Evolutionary conservation across 2,329 filamentous ascomycete genomes (phyloP), one percentile per base, ranked within the genome.

Genomic region (Beauveria sp.): DNA sequence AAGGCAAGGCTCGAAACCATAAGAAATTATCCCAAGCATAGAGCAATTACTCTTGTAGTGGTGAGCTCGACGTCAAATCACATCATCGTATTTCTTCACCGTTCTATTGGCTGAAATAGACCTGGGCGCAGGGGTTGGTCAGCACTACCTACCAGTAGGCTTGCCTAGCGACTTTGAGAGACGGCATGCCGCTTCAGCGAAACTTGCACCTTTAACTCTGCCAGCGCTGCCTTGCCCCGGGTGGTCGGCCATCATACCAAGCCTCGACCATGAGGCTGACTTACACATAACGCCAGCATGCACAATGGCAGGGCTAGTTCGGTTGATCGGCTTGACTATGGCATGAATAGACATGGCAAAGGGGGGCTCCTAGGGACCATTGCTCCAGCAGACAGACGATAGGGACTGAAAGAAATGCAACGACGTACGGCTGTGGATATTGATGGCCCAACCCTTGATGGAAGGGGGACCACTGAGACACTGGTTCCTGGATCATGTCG

Each of bases 271-370:
- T 46, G 41, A 46, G 18, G 24, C 12, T 8, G 22, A 12, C 4
- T 0, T 4, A 1, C 12, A 18, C 8, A 3, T 14, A 1, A 22
- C 44, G 3, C 58, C 44, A 8, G 14, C 34, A 3, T 48, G 7
- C 3, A 51, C 62, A 0, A n/a, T 57, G 3, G 61, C 65, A 14
- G 65, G 65, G 22, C 57, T 68, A 6, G 57, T 67, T 8, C 65
- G 66, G 1, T 37, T 62, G 4, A 63, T 61, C 0, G 24, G 43
- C 1, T 52, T 68, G 4, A 63, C 56, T 9, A 7, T 66, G 2
- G 10, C 64, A 0, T 55, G 59, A 0, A 52, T 61, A 8, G 59
- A 64, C 6, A 62, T 64, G 3, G 50, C 52, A 2, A 67, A 66
- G 4, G 62, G 58, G 12, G 61, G 62, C 2, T 51, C 16, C 16